phyloP scores from a whole-genome alignment of 2,329 filamentous ascomycete genomes.

The Sarocladiaceae sp. region DNA sequence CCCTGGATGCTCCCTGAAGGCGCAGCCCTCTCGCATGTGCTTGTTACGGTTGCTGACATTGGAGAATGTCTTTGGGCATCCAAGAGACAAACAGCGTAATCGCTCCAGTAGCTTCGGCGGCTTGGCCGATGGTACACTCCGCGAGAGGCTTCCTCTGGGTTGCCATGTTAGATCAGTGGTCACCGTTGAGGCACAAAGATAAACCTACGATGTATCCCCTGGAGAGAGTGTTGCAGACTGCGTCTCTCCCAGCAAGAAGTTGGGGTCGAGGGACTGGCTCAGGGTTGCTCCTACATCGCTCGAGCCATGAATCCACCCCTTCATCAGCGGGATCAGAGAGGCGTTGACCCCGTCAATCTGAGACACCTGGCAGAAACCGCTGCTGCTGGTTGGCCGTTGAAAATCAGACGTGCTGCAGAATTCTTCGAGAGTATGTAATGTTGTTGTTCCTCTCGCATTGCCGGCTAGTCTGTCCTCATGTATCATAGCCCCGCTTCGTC shows the following conservation, averaged over 20 bases:
- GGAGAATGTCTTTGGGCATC: conserved; percentile 23
- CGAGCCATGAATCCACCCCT: not conserved
- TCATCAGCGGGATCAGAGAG: conserved; percentile 5
- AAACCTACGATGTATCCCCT: not conserved
- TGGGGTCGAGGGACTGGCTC: conserved; percentile 4
- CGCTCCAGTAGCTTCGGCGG: conserved; percentile 6
- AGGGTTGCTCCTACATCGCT: not conserved
- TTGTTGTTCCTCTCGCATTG: not conserved
- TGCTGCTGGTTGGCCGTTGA: not conserved
- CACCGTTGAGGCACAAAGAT: not conserved
- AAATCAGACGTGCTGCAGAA: not conserved
- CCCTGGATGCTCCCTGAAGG: conserved; percentile 16
- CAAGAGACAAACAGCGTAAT: conserved; percentile 14
- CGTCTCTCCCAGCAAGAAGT: not conserved
- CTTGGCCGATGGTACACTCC: not conserved
- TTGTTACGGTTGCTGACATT: conserved; percentile 26
- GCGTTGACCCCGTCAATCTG: not conserved
- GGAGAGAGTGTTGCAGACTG: not conserved
- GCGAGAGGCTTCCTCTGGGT: not conserved
- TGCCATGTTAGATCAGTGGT: not conserved
- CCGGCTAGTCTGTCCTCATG: not conserved
- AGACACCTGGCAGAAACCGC: not conserved
- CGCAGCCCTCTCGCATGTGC: conserved; percentile 23
- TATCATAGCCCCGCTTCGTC: too few relatives aligned
- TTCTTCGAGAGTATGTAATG: not conserved